Percentiles rank a stretch among this genome's conserved stretches.
These are phyloP conservation scores for Alternaria gansuensis DNA, from an alignment of 2,329 filamentous ascomycete genomes.

Conservation along the genomic window DNA sequence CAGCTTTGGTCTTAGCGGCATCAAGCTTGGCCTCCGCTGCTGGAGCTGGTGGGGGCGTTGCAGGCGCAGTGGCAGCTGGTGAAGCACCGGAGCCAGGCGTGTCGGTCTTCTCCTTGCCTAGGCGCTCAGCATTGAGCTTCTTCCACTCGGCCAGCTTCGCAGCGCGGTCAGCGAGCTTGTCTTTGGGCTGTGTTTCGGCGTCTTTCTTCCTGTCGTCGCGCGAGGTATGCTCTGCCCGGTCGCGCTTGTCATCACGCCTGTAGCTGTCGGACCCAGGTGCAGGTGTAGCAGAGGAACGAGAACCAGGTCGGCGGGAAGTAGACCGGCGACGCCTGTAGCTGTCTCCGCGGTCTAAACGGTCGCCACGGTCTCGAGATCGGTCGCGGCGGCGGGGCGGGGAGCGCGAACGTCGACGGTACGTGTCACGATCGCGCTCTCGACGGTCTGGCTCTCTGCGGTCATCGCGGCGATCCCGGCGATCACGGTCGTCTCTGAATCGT, in stretches of 20 bases:
- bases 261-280: slow-evolving; percentile 16
- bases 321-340: slow-evolving; percentile 77
- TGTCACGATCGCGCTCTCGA: slow-evolving; percentile 58
- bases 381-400: slow-evolving; percentile 23
- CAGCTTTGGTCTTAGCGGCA: slow-evolving; percentile 72
- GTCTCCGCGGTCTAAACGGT: slow-evolving; percentile 59
- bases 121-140: slow-evolving; percentile 62
- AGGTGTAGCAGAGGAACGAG: slow-evolving; percentile 70
- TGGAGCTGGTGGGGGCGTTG: slow-evolving; percentile 54
- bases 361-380: slow-evolving; percentile 20
- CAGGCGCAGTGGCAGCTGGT: slow-evolving; percentile 71
- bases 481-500: slow-evolving; percentile 57
- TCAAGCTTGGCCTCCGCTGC: slow-evolving; percentile 54
- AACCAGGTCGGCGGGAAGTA: slow-evolving; percentile 66
- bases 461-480: slow-evolving; percentile 66
- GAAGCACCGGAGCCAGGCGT: slow-evolving; percentile 65
- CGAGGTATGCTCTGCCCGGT: slow-evolving; percentile 51
- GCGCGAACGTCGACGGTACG: slow-evolving; percentile 17
- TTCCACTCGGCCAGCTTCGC: slow-evolving; percentile 78
- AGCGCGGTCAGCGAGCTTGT: slow-evolving; percentile 38
- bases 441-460: slow-evolving; percentile 53
- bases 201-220: slow-evolving; percentile 66
- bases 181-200: slow-evolving; percentile 41
- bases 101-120: slow-evolving; percentile 71
- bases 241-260: slow-evolving; percentile 24